phyloP scores from a whole-genome alignment of 2,329 filamentous ascomycete species.

The Xylaria arbuscula region DNA sequence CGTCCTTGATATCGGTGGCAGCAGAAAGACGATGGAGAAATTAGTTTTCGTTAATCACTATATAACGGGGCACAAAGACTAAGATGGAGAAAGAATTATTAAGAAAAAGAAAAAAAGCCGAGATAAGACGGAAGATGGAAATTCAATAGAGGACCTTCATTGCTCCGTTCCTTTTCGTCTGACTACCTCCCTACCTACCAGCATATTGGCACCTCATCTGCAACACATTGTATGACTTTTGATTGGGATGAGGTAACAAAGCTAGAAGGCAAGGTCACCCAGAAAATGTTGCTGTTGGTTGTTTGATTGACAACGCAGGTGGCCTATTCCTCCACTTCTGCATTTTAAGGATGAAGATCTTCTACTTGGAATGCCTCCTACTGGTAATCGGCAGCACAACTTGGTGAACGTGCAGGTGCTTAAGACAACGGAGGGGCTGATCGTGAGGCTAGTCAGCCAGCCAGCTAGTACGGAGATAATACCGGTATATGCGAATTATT shows the following conservation, averaged over 20 bases:
- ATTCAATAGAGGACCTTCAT: neutral
- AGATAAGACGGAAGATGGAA: neutral
- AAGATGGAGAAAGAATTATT: neutral
- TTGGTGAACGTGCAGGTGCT: constrained; percentile 31
- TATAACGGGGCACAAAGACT: neutral
- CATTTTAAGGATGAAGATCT: constrained; percentile 11
- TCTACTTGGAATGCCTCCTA: constrained; percentile 1
- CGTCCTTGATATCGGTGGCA: neutral
- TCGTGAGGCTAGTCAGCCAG: constrained; percentile 46
- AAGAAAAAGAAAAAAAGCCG: neutral
- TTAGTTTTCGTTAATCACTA: constrained; percentile 2
- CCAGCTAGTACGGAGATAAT: constrained; percentile 39
- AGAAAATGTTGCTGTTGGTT: neutral
- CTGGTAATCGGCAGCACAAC: constrained; percentile 17
- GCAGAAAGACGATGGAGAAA: constrained; percentile 2
- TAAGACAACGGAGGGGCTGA: constrained; percentile 43
- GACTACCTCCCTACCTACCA: neutral
- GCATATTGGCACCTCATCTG: neutral
- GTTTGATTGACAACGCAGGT: constrained; percentile 6
- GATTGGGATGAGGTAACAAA: constrained; percentile 4
- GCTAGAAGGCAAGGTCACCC: neutral
- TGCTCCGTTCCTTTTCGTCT: constrained; percentile 13
- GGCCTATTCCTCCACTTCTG: neutral
- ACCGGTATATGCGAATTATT: constrained; percentile 5
- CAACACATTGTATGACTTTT: constrained; percentile 1